A percentile compares a stretch with the other conserved stretches of the same genome.
phyloP scores from a whole-genome alignment of 768 basidiomycete genomes.

The Psilocybe subaeruginosa region DNA sequence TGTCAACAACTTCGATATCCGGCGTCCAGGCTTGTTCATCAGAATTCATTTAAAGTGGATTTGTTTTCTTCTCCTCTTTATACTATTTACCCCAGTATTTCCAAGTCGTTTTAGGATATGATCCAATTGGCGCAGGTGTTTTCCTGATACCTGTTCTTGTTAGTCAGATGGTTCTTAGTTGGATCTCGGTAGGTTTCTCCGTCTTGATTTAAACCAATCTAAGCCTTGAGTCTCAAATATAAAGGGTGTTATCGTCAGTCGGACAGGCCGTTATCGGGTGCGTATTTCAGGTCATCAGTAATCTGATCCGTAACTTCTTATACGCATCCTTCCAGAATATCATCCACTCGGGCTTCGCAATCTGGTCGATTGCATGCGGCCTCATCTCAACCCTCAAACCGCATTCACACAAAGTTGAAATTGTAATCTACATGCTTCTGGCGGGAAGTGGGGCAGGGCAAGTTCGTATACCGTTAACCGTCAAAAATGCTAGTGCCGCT shows the following conservation, averaged over 20 bases:
- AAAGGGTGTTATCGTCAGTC: slow-evolving; percentile 63
- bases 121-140: slow-evolving; percentile 58
- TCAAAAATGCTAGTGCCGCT: no score
- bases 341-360: slow-evolving; percentile 63
- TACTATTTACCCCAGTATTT: slow-evolving; percentile 80
- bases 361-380: slow-evolving; percentile 75
- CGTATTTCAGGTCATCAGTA: slow-evolving; percentile 10
- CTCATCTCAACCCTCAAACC: slow-evolving; percentile 65
- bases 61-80: slow-evolving; percentile 63
- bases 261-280: slow-evolving; percentile 66
- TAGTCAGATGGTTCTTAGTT: slow-evolving; percentile 62
- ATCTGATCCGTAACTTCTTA: not conserved
- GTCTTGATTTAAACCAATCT: not conserved
- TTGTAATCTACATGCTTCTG: slow-evolving; percentile 65
- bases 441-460: slow-evolving; percentile 65
- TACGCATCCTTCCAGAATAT: slow-evolving; percentile 40
- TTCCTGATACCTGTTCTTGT: slow-evolving; percentile 73
- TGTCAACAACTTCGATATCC: slow-evolving; percentile 14
- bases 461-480: slow-evolving; percentile 29
- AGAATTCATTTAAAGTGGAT: slow-evolving; percentile 40
- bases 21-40: not conserved
- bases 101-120: slow-evolving; percentile 70
- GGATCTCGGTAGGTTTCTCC: slow-evolving; percentile 45
- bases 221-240: not conserved
- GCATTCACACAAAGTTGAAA: slow-evolving; percentile 46